Conservation (phyloP, 2,329 filamentous ascomycete genomes). For the Neofusicoccum parvum region DNA sequence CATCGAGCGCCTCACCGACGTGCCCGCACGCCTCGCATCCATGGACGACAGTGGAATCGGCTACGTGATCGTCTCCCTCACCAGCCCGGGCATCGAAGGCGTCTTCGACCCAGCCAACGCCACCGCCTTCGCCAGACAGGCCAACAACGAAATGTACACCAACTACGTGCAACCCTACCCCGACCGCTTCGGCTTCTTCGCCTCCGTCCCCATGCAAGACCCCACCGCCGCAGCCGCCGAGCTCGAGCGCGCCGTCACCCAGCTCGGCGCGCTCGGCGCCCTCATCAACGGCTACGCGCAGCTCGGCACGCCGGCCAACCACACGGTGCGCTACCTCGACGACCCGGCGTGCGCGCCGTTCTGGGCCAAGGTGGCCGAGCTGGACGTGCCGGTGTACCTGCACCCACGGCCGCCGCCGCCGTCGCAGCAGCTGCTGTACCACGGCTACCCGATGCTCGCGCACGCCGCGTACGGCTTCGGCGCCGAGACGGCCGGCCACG, state of each 20-base stretch:
- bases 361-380: conserved; percentile 59
- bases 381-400: conserved; percentile 66
- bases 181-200: conserved; percentile 3
- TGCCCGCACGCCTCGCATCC: conserved; percentile 27
- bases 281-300: conserved; percentile 61
- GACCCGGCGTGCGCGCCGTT: conserved; percentile 62
- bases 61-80: conserved; percentile 32
- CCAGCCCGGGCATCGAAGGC: conserved; percentile 32
- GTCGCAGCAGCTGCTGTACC: conserved; percentile 8
- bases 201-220: conserved; percentile 48
- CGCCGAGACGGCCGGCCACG: conserved; percentile 39
- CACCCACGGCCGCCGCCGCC: conserved; percentile 58
- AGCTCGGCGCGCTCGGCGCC: conserved; percentile 43
- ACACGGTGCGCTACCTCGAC: conserved; percentile 65
- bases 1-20: background rate
- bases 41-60: conserved; percentile 28
- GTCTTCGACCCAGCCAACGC: conserved; percentile 29
- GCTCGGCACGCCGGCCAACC: conserved; percentile 60
- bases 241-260: conserved; percentile 55
- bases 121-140: conserved; percentile 27
- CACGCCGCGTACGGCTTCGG: conserved; percentile 24
- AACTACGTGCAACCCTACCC: background rate
- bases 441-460: conserved; percentile 42
- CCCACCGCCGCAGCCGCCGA: conserved; percentile 54
- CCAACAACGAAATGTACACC: conserved; percentile 28